A percentile compares a stretch with the other conserved stretches of the same genome.
phyloP scores from a whole-genome alignment of 805 yeast genomes.

The Zygosaccharomyces lentus region DNA sequence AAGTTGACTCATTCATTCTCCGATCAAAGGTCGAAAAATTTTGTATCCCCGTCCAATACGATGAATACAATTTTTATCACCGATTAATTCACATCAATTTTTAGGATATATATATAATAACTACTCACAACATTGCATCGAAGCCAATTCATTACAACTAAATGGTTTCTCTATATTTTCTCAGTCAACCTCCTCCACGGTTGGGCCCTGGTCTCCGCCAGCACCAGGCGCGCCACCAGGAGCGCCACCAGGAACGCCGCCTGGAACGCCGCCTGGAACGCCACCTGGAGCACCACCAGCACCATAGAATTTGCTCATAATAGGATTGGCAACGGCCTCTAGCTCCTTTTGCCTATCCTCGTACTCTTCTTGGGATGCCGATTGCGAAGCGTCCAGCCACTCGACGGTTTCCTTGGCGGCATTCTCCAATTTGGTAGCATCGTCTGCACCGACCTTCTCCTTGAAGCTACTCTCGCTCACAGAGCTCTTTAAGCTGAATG shows the following conservation, averaged over 20 bases:
- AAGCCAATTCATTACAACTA: conserved; percentile 1
- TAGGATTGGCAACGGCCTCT: conserved; percentile 93
- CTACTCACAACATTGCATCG: background rate
- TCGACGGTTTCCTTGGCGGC: conserved; percentile 80
- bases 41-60: background rate
- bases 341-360: conserved; percentile 92
- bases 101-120: background rate
- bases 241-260: conserved; percentile 50
- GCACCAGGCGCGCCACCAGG: conserved; percentile 44
- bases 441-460: conserved; percentile 71
- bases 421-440: conserved; percentile 63
- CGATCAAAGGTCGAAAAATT: background rate
- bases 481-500: conserved; percentile 87
- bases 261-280: conserved; percentile 54
- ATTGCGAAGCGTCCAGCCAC: conserved; percentile 92
- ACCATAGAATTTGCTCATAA: conserved; percentile 95
- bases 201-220: conserved; percentile 54
- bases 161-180: background rate
- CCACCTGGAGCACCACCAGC: conserved; percentile 82
- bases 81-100: background rate
- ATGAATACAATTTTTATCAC: background rate
- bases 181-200: conserved; percentile 77
- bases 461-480: conserved; percentile 69
- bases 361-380: conserved; percentile 90
- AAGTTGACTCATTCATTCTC: background rate